Evolutionary conservation across 768 basidiomycete genomes (phyloP).

Genomic region (Phylloporus sp.): DNA sequence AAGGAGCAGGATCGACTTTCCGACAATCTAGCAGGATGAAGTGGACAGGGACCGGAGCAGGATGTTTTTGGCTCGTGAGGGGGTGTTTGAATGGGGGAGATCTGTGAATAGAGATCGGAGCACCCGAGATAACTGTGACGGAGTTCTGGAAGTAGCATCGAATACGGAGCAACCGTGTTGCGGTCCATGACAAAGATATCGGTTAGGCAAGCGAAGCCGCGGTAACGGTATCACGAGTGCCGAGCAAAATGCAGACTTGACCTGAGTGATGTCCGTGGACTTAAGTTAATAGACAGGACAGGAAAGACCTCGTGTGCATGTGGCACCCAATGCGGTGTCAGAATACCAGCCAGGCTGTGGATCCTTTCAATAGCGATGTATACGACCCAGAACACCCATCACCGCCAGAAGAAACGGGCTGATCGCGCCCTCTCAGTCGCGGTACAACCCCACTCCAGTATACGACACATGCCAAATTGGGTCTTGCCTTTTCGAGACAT

Average conservation of each 20-base stretch:
- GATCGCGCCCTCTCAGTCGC: constrained; percentile 14
- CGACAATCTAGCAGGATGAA: constrained; percentile 32
- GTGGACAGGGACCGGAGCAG: constrained; percentile 18
- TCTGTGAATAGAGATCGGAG: constrained; percentile 18
- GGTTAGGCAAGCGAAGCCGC: constrained; percentile 36
- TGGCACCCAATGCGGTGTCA: constrained; percentile 30
- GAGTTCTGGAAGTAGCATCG: constrained; percentile 22
- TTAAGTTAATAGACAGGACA: constrained; percentile 36
- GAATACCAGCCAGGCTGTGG: constrained; percentile 21
- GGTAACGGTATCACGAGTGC: constrained; percentile 35
- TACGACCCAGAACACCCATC: constrained; percentile 6
- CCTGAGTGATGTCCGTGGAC: constrained; percentile 36
- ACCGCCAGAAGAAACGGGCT: constrained; percentile 7
- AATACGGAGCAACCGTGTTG: constrained; percentile 23
- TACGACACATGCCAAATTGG: constrained; percentile 17
- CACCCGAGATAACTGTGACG: constrained; percentile 16
- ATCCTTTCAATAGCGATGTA: constrained; percentile 18
- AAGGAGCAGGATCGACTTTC: constrained; percentile 32
- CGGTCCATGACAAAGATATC: constrained; percentile 32
- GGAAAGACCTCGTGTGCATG: constrained; percentile 36
- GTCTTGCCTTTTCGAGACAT: constrained; percentile 27
- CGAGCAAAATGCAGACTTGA: constrained; percentile 29
- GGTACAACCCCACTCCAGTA: constrained; percentile 2
- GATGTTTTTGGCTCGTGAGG: constrained; percentile 23
- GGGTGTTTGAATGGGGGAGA: constrained; percentile 9